Percentiles rank a stretch among this genome's conserved stretches.
These are phyloP conservation scores for Penicillium sp. DNA, from an alignment of 2,329 filamentous ascomycete genomes.

Conservation along the genomic window DNA sequence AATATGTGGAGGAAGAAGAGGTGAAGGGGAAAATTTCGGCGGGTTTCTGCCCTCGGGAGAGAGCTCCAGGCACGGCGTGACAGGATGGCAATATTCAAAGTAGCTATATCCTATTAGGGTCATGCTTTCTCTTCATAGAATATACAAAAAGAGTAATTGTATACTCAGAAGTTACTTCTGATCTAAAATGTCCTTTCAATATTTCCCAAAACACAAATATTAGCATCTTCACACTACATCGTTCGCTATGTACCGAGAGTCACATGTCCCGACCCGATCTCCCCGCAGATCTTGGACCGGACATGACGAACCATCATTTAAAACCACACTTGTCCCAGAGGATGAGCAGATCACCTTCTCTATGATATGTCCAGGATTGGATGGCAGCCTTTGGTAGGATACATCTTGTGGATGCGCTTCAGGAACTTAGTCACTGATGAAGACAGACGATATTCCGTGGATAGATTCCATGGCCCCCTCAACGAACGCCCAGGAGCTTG, in stretches of 20 bases:
- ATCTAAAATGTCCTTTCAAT: neutral
- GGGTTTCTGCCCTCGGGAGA: conserved; percentile 25
- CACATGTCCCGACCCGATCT: conserved; percentile 22
- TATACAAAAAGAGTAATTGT: neutral
- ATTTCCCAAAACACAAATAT: neutral
- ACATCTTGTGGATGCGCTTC: neutral
- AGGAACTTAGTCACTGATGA: conserved; percentile 24
- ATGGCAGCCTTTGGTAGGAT: conserved; percentile 51
- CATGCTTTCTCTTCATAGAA: neutral
- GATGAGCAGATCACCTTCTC: conserved; percentile 20
- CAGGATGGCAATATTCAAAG: neutral
- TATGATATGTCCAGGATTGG: conserved; percentile 41
- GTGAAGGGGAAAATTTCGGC: conserved; percentile 29
- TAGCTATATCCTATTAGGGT: neutral
- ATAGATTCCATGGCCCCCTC: conserved; percentile 52
- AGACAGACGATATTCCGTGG: conserved; percentile 49
- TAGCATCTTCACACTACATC: too few relatives aligned
- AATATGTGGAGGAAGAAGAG: conserved; percentile 21
- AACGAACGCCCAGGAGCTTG: conserved; percentile 39
- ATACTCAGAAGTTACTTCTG: neutral
- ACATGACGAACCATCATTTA: conserved; percentile 16
- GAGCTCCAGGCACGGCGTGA: conserved; percentile 7
- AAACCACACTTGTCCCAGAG: conserved; percentile 29
- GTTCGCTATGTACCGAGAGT: conserved; percentile 14
- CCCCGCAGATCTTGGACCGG: conserved; percentile 27